phyloP scores from a whole-genome alignment of 2,329 filamentous ascomycete genomes.

The Epichloe festucae region DNA sequence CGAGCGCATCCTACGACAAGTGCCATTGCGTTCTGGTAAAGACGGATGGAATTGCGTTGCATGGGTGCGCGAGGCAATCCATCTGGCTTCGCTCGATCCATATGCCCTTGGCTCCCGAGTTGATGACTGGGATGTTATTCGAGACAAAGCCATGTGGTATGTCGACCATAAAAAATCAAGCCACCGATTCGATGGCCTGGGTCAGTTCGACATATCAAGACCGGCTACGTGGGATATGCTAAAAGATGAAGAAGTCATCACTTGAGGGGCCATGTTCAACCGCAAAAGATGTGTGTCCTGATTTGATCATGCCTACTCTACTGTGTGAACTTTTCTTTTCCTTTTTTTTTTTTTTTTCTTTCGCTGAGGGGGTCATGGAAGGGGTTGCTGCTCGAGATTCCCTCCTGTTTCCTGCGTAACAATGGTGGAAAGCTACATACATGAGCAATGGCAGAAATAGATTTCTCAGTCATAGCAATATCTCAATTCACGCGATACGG shows the following conservation, averaged over 20 bases:
- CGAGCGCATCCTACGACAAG: constrained; percentile 1
- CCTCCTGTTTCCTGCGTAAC: neutral
- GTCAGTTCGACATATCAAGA: constrained; percentile 3
- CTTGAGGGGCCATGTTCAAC: neutral
- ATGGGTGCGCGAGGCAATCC: constrained; percentile 5
- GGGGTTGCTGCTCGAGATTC: no score
- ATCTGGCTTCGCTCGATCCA: neutral
- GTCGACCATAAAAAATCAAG: constrained; percentile 5
- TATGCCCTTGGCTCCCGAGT: constrained; percentile 2
- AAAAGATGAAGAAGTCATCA: neutral
- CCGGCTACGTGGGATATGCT: constrained; percentile 7
- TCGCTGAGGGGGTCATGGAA: no score
- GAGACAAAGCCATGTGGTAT: constrained; percentile 6
- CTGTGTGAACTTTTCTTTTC: no score
- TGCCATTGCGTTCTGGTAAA: constrained; percentile 3
- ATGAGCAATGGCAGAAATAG: neutral
- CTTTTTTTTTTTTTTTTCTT: no score
- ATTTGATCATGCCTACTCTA: no score
- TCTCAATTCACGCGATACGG: neutral
- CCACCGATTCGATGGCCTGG: constrained; percentile 6
- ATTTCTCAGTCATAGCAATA: neutral
- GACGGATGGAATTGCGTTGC: constrained; percentile 5
- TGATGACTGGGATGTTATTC: constrained; percentile 4
- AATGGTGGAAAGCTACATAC: neutral
- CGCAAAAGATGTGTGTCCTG: no score